A percentile compares a stretch with the other conserved stretches of the same genome.
Evolutionary conservation across 352 stramenopile genomes (phyloP).

Genomic region (Blastocystis sp.): DNA sequence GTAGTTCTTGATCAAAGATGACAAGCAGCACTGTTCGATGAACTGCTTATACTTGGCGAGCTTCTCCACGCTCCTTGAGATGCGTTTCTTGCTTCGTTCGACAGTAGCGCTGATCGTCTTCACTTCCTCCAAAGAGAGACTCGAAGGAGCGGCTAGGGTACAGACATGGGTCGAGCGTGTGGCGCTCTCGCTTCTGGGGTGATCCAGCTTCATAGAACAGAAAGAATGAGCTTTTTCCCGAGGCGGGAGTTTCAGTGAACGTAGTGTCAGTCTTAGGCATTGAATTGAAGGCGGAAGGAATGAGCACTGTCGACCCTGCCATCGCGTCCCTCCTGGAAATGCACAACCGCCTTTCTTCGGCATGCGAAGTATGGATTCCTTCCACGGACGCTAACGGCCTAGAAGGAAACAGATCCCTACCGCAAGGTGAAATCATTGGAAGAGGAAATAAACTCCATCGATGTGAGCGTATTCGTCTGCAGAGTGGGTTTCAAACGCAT

Average conservation of each 20-base stretch:
- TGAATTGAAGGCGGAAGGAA: not conserved
- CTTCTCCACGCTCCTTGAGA: not conserved
- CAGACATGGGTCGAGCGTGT: not conserved
- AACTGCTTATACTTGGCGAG: not conserved
- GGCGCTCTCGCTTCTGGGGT: not conserved
- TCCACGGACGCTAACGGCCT: not conserved
- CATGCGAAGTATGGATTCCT: not conserved
- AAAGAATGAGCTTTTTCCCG: not conserved
- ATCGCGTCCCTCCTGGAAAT: not conserved
- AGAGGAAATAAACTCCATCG: constrained; percentile 40
- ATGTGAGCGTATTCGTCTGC: constrained; percentile 46
- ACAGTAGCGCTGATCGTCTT: not conserved
- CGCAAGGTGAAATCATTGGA: constrained; percentile 51
- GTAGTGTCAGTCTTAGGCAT: not conserved
- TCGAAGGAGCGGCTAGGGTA: not conserved
- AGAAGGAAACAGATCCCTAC: constrained; percentile 47
- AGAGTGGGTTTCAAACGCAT: constrained; percentile 71
- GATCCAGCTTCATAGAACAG: not conserved
- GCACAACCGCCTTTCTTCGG: not conserved
- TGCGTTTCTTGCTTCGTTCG: not conserved
- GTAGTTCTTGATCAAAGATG: not conserved
- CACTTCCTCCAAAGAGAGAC: not conserved
- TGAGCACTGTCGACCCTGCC: constrained; percentile 10
- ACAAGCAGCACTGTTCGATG: not conserved
- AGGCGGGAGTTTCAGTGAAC: not conserved